A percentile compares a stretch with the other conserved stretches of the same genome.
phyloP scores from a whole-genome alignment of 257 asterid species.

The Schizonepeta tenuifolia region DNA sequence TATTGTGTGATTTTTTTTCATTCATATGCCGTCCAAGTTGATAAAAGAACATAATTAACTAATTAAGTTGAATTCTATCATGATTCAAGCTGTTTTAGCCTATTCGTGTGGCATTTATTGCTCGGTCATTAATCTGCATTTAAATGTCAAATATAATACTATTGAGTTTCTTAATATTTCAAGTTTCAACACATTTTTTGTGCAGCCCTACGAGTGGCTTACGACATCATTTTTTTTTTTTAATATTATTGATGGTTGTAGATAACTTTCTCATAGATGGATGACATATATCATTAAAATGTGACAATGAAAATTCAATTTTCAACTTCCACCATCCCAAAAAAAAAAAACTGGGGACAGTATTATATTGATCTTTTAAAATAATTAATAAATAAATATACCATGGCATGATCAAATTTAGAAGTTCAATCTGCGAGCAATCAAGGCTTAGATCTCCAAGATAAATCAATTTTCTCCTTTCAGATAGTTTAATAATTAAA shows the following conservation, averaged over 20 bases:
- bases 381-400: too few species aligned
- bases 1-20: too few species aligned
- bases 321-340: too few species aligned
- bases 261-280: too few species aligned
- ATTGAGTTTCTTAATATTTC: neutral
- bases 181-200: neutral
- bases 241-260: too few species aligned
- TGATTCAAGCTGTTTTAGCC: slow-evolving; percentile 19
- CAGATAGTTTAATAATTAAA: neutral
- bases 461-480: neutral
- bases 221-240: neutral
- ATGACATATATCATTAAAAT: too few species aligned
- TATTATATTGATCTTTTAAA: too few species aligned
- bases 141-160: neutral
- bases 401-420: too few species aligned
- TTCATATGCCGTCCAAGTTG: slow-evolving; percentile 7
- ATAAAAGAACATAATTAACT: neutral
- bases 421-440: too few species aligned
- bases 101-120: neutral
- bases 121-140: neutral
- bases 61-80: slow-evolving; percentile 14
- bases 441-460: too few species aligned
- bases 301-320: too few species aligned
- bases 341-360: too few species aligned
- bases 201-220: neutral